phyloP scores from a whole-genome alignment of 768 basidiomycete species.

The Russula compacta region DNA sequence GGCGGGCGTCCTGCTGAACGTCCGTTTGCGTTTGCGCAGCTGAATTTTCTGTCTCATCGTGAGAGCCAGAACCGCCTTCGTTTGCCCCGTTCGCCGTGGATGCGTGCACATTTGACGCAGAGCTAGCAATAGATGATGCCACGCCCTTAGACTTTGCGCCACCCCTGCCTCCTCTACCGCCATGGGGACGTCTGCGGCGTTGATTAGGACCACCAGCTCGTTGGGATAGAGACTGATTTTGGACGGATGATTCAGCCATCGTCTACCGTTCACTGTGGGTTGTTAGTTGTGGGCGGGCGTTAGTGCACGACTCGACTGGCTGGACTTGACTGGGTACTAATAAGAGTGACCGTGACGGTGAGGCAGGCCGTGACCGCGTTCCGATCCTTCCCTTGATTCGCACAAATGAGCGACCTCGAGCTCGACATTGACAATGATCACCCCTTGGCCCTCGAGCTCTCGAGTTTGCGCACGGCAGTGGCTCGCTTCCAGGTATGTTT shows the following conservation, averaged over 20 bases:
- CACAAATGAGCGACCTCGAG: conserved; percentile 15
- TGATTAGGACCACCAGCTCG: neutral
- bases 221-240: neutral
- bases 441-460: conserved; percentile 30
- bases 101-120: neutral
- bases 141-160: neutral
- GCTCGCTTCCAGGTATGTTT: conserved; percentile 30
- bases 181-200: conserved; percentile 4
- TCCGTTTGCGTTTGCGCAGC: neutral
- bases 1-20: neutral
- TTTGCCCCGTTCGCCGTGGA: neutral
- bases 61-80: neutral
- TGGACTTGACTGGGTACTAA: too few species aligned
- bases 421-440: conserved; percentile 28
- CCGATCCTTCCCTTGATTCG: neutral
- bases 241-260: conserved; percentile 9
- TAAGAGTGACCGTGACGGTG: conserved; percentile 5
- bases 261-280: neutral
- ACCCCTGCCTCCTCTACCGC: conserved; percentile 1
- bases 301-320: neutral
- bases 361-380: too few species aligned
- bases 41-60: neutral
- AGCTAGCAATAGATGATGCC: neutral
- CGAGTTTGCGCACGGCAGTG: conserved; percentile 29
- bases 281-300: neutral